phyloP scores from a whole-genome alignment of 352 stramenopile genomes.

The Pythium utonaiense region DNA sequence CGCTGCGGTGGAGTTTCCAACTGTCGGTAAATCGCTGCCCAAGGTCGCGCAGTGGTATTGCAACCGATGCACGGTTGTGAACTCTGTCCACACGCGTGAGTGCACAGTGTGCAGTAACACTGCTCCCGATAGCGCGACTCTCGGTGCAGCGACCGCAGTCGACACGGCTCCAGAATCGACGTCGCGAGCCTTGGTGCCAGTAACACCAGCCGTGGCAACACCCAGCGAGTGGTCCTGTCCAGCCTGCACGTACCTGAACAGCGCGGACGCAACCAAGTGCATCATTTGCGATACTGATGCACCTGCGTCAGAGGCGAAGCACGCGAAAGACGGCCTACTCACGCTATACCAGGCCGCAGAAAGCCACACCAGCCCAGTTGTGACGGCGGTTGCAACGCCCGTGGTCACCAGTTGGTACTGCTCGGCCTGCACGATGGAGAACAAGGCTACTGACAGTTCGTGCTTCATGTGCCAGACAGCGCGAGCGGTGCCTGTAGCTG shows the following conservation, averaged over 20 bases:
- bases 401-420: constrained; percentile 4
- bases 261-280: constrained; percentile 50
- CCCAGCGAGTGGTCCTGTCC: constrained; percentile 62
- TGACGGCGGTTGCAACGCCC: constrained; percentile 15
- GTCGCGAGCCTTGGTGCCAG: constrained; percentile 43
- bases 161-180: constrained; percentile 31
- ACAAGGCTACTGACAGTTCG: constrained; percentile 40
- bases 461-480: constrained; percentile 76
- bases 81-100: constrained; percentile 40
- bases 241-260: constrained; percentile 80
- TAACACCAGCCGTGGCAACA: constrained; percentile 14
- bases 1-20: constrained; percentile 31
- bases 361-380: constrained; percentile 28
- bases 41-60: constrained; percentile 67
- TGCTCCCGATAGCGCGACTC: constrained; percentile 19
- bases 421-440: constrained; percentile 80
- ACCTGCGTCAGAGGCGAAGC: constrained; percentile 17
- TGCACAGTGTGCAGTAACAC: constrained; percentile 68
- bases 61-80: constrained; percentile 81
- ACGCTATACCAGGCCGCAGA: constrained; percentile 70
- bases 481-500: constrained; percentile 37
- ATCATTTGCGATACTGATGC: constrained; percentile 64
- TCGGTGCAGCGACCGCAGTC: constrained; percentile 16
- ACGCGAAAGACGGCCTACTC: constrained; percentile 46
- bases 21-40: constrained; percentile 32